Percentiles rank a stretch among this genome's conserved stretches.
Evolutionary conservation across 495 filamentous ascomycete genomes (phyloP).

Genomic region (Penicillium dipodomyicola): DNA sequence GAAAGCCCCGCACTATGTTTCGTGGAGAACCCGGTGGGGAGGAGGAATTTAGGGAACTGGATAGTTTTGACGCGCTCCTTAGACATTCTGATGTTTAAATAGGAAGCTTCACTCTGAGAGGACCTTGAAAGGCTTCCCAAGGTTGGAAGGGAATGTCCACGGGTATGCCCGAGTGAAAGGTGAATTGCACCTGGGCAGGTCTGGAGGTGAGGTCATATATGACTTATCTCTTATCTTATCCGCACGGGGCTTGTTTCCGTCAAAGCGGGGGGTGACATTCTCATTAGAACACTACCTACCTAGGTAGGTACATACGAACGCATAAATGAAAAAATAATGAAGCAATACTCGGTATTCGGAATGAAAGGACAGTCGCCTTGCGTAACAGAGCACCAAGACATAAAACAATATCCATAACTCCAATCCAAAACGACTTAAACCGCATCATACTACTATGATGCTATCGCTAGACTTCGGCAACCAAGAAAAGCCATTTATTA

Average conservation of each 20-base stretch:
- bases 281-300: not conserved
- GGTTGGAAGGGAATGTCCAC: not conserved
- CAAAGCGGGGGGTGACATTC: not conserved
- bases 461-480: slow-evolving; percentile 66
- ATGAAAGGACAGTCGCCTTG: not conserved
- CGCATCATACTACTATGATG: not conserved
- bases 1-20: slow-evolving; percentile 29
- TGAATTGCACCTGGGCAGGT: too few relatives aligned
- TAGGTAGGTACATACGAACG: not conserved
- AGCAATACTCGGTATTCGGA: not conserved
- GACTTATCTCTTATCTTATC: slow-evolving; percentile 6
- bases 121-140: not conserved
- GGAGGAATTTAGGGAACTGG: slow-evolving; percentile 49
- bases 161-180: not conserved
- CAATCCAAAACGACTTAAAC: not conserved
- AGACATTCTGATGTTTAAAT: slow-evolving; percentile 10
- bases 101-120: not conserved
- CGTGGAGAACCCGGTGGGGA: slow-evolving; percentile 51
- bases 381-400: not conserved
- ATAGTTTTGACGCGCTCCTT: slow-evolving; percentile 15
- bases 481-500: slow-evolving; percentile 77
- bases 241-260: not conserved
- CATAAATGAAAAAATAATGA: not conserved
- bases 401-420: not conserved
- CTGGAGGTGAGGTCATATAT: not conserved